Base-by-base conservation (phyloP, 2,329 filamentous ascomycete genomes). In the Fusarium sp. region DNA sequence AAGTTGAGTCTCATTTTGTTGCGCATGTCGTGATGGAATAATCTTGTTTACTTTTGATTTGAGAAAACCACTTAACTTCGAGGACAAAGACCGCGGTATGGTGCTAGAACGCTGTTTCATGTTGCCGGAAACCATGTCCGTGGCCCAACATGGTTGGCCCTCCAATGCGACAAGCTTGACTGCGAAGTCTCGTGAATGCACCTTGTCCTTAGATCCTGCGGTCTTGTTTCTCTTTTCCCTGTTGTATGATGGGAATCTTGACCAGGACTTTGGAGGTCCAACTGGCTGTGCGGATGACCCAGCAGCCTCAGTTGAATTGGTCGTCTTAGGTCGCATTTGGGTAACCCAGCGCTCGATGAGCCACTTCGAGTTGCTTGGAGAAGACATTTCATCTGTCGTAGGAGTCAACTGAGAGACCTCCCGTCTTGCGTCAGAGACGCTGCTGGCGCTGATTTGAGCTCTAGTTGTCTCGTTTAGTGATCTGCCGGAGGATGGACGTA, bases 241-340 rank as follows among this genome's bases (percentile, higher is more conserved):
- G 5, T 65, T 72, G 29, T 73, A 66, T 4, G 76, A 75, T 15
- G 74, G 69, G 48, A 72, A 77, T 26, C 53, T 75, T 9, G 76
- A 65, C 76, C 77, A 78, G 7, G 75, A 71, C 12, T 60, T 62
- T 5, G 74, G 73, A 26, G 71, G 71, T 5, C 52, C 67, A 34
- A 32, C 38, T 29, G 56, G 46, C 28, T 42, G 61, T 15, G 32
- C 36, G 34, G 35, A 58, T 15, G 10, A 39, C 10, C 22, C 35
- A 12, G 46, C 35, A 10, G 15, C 28, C 4, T 50, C 41, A 13
- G 28, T 36, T 22, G 19, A 32, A 31, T 45, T 50, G 15, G 29
- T 15, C 38, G 40, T 22, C 41, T 25, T 49, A 25, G 53, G 61
- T 19, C 45, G 57, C 55, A 69, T 64, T 31, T 64, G 59, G 25